Evolutionary conservation across 805 yeast species (phyloP), one percentile per base, ranked within the genome.

Genomic region (Zygoascus bituminiphila): DNA sequence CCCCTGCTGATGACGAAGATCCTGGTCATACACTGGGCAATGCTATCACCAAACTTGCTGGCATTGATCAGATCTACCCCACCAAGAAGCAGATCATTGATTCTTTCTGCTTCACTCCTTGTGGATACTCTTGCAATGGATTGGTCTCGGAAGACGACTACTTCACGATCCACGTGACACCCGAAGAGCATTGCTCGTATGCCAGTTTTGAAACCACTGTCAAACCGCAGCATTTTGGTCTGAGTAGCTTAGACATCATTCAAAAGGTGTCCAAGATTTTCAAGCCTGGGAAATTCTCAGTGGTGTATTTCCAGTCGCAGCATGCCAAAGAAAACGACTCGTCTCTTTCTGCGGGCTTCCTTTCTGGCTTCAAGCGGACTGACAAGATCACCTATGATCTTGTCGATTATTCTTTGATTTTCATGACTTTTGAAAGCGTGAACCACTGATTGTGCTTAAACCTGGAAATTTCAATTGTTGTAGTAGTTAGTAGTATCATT

Each of bases 181-280:
- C 98, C 0, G 98, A 93, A 63, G 63, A 72, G 20, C 95, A 91
- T 33, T 91, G 94, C 88, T 87, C 96, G 4, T 91, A 91, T 66
- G 98, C 98, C 4, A 85, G 95, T 8, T 93, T 93, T 65, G 98
- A 93, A 64, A 81, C 96, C 19, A 91, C 87, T 64, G 86, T 81
- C 37, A 82, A 84, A 6, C 68, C 77, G 9, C 19, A 25, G 25
- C 33, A 20, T 4, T 70, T 47, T 53, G 72, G 58, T 40, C 55
- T 57, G 52, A 64, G 72, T 53, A 77, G 82, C 57, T 61, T 73
- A 26, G 75, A 74, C n/a, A 79, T 87, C 8, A 64, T 86, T 52
- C 55, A 67, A 38, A 76, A 75, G 36, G 82, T 88, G 2, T 70
- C 88, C 54, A 59, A 66, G 4, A 74, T 84, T 24, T 82, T 91